Evolutionary conservation across 2,329 filamentous ascomycete genomes (phyloP), one percentile per base, ranked within the genome.

Genomic region (Allantophomopsis cytisporea): DNA sequence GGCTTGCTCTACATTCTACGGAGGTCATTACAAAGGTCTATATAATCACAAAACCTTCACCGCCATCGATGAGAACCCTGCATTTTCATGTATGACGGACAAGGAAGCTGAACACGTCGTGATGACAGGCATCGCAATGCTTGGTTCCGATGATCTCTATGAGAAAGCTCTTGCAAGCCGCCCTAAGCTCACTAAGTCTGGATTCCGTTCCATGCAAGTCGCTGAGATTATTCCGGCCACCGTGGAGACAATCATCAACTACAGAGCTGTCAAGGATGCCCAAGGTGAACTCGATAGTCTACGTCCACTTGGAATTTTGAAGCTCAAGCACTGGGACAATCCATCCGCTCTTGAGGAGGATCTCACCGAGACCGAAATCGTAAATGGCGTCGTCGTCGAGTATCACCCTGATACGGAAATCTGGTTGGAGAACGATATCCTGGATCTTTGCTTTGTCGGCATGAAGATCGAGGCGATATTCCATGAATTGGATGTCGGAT

Each of bases 1-100:
- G n/a, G 80, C 83, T 1, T 80, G 80, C 37, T 76, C 76, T 2
- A 72, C 70, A 8, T 63, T 93, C 0, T 84, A 83, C 50, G 74
- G 70, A 2, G 76, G 74, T 31, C 41, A 36, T 7, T 54, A 48
- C 2, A 41, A 49, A 15, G 44, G 42, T 8, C 35, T 43, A 2
- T 41, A 45, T n/a, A 28, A 12, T 36, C 35, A 36, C 18, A 4
- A 20, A 16, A 18, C 8, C 5, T 36, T n/a, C n/a, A 11, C 35
- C 8, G 13, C 6, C 10, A 23, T n/a, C 16, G 33, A 33, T 10
- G 13, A 35, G 4, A n/a, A 36, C 28, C 13, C 12, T 31, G n/a
- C 2, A 17, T 14, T 30, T 17, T 13, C 5, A 13, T 40, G 46
- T 5, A 45, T 53, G 4, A 43, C 0, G 2, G 53, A 63, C 4